Evolutionary conservation across 1,139 yeast species (phyloP).

Genomic region (Candida dubliniensis): DNA sequence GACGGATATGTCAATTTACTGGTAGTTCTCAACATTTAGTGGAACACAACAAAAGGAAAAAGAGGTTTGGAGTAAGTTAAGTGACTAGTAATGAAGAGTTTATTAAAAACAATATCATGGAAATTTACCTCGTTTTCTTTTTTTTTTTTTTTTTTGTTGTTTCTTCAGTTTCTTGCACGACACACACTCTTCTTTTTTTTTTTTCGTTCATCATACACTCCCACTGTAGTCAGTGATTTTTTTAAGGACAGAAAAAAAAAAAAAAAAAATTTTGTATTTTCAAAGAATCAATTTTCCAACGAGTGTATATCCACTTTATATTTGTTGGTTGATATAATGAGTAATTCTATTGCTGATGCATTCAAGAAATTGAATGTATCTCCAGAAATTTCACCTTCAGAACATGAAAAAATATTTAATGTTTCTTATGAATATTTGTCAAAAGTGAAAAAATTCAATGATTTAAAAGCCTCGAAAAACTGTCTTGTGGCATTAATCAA

Average conservation of each 20-base stretch:
- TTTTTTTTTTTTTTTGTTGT: not conserved
- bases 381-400: conserved; percentile 24
- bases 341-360: conserved; percentile 44
- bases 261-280: conserved; percentile 1
- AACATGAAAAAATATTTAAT: conserved; percentile 41
- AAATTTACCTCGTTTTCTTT: not conserved
- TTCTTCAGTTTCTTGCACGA: not conserved
- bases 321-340: conserved; percentile 23
- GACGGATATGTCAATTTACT: not conserved
- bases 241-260: not conserved
- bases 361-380: conserved; percentile 42
- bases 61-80: too few species aligned
- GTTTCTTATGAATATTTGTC: conserved; percentile 46
- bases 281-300: too few species aligned
- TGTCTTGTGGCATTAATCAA: conserved; percentile 71
- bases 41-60: too few species aligned
- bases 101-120: too few species aligned
- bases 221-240: too few species aligned
- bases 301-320: too few species aligned
- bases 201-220: too few species aligned
- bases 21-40: conserved; percentile 3
- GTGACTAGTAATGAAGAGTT: too few species aligned
- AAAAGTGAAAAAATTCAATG: conserved; percentile 43
- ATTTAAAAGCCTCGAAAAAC: conserved; percentile 55
- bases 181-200: not conserved